phyloP scores from a whole-genome alignment of 495 filamentous ascomycete genomes.

The Pseudoneurospora amorphoporcata region DNA sequence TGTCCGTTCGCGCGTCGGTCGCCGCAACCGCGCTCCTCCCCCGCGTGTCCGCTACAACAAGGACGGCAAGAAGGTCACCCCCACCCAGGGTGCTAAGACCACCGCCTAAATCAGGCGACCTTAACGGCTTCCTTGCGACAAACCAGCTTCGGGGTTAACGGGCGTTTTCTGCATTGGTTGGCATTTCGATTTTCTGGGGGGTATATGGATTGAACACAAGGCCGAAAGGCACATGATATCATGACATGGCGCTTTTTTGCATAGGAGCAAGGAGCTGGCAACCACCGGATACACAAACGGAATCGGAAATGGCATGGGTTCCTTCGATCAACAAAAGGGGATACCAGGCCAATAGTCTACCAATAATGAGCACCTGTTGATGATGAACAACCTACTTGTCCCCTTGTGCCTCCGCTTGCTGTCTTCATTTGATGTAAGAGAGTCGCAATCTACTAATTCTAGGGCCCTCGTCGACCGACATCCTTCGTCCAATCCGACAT shows the following conservation, averaged over 20 bases:
- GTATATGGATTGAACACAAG: conserved; percentile 6
- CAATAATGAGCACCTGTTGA: conserved; percentile 24
- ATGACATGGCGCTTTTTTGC: conserved; percentile 16
- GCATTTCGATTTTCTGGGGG: conserved; percentile 13
- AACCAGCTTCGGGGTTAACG: conserved; percentile 12
- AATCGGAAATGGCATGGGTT: conserved; percentile 15
- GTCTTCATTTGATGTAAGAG: not conserved
- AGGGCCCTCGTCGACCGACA: not conserved
- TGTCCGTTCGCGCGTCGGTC: conserved; percentile 93
- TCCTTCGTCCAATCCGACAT: too few species aligned
- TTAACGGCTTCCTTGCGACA: conserved; percentile 5
- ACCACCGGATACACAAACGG: conserved; percentile 10
- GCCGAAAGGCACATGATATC: conserved; percentile 18
- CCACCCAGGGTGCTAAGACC: conserved; percentile 55
- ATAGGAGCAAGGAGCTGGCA: conserved; percentile 7
- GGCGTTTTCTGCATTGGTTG: conserved; percentile 13
- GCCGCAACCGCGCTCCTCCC: conserved; percentile 97
- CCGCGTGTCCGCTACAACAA: conserved; percentile 98
- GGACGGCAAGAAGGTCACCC: conserved; percentile 99
- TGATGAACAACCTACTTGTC: conserved; percentile 7
- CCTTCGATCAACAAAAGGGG: conserved; percentile 6
- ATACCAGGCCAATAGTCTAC: conserved; percentile 22
- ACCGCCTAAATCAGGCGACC: conserved; percentile 14
- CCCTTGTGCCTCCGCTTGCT: not conserved
- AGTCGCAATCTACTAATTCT: not conserved